A percentile compares a stretch with the other conserved stretches of the same genome.
Evolutionary conservation across 192 early-diverging fungal species (phyloP).

Genomic region (Coemansia sp.): DNA sequence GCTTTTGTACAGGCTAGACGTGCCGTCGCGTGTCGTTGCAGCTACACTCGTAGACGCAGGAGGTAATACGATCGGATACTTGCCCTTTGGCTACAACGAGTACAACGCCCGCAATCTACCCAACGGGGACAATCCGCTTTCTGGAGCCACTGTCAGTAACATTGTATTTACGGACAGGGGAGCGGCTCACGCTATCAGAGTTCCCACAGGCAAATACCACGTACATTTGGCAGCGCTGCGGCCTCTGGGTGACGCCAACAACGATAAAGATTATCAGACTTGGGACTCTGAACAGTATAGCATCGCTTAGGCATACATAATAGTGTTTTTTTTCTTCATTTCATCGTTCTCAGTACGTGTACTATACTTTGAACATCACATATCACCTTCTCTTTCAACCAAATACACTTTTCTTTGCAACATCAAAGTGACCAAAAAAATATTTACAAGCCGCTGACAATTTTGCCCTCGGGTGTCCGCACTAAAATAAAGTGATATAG

Average conservation of each 20-base stretch:
- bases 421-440: not conserved
- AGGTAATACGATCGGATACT: slow-evolving; percentile 28
- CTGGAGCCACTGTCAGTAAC: slow-evolving; percentile 1
- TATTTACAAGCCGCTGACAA: slow-evolving; percentile 12
- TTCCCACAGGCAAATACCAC: slow-evolving; percentile 43
- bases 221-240: slow-evolving; percentile 32
- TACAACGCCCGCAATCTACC: slow-evolving; percentile 27
- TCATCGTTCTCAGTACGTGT: not conserved
- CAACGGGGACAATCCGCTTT: not conserved
- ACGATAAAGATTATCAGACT: slow-evolving; percentile 35
- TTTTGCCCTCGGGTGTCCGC: slow-evolving; percentile 39
- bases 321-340: not conserved
- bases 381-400: not conserved
- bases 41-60: slow-evolving; percentile 23
- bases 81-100: slow-evolving; percentile 25
- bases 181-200: not conserved
- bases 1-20: slow-evolving; percentile 16
- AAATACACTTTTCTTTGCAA: not conserved
- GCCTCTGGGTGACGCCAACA: slow-evolving; percentile 39
- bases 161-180: slow-evolving; percentile 28
- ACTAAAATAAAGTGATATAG: slow-evolving; percentile 42
- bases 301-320: slow-evolving; percentile 4
- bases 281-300: slow-evolving; percentile 45
- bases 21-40: slow-evolving; percentile 29
- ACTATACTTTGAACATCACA: not conserved